Evolutionary conservation across 1,284 basidiomycete genomes (phyloP).

Genomic region (Malassezia nana): DNA sequence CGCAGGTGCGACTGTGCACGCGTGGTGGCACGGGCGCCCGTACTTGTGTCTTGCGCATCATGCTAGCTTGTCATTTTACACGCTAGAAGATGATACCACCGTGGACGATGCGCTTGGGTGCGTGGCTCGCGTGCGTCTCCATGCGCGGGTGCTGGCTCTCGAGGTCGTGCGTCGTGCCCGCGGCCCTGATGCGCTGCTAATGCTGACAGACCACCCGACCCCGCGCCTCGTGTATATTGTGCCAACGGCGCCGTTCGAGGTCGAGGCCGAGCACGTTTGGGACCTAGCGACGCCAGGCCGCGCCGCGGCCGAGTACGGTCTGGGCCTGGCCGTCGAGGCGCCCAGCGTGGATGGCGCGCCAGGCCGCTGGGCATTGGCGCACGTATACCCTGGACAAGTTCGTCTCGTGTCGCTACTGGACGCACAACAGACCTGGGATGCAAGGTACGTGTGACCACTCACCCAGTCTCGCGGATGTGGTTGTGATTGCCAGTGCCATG

Average conservation of each 20-base stretch:
- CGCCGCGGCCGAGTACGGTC: conserved; percentile 7
- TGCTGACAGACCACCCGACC: conserved; percentile 15
- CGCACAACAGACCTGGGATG: not conserved
- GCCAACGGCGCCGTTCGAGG: not conserved
- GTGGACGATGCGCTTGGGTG: not conserved
- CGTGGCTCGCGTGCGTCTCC: conserved; percentile 5
- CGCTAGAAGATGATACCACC: not conserved
- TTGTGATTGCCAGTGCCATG: conserved; percentile 25
- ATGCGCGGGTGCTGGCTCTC: conserved; percentile 8
- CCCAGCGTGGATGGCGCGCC: not conserved
- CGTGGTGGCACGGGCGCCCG: conserved; percentile 2
- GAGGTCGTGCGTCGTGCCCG: not conserved
- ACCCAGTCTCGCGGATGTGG: conserved; percentile 33
- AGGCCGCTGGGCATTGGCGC: conserved; percentile 3
- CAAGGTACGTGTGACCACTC: not conserved
- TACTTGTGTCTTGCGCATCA: conserved; percentile 13
- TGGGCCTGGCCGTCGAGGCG: conserved; percentile 3
- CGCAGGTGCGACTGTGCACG: conserved; percentile 1
- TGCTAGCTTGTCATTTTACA: not conserved
- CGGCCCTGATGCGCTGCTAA: not conserved
- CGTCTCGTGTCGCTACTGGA: not conserved
- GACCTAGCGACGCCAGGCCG: not conserved
- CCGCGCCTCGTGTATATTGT: conserved; percentile 7
- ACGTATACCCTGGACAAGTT: conserved; percentile 8
- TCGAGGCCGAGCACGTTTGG: not conserved